phyloP scores from a whole-genome alignment of 495 filamentous ascomycete species.

The Xanthoparmelia taractica region DNA sequence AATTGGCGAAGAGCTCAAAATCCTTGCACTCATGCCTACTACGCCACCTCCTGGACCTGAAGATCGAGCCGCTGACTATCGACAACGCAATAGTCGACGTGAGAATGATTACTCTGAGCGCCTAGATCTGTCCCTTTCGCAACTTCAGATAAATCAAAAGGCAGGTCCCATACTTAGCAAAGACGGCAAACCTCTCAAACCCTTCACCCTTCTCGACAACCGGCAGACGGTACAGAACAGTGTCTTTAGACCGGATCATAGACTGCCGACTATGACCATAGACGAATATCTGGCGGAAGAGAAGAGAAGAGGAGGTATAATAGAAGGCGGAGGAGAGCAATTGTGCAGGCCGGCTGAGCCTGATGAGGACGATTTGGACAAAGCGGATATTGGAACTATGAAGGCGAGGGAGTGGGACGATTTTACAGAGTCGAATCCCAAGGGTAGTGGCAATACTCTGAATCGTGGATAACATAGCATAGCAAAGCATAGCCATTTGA shows the following conservation, averaged over 20 bases:
- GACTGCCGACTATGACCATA: slow-evolving; percentile 92
- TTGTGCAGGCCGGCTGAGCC: slow-evolving; percentile 60
- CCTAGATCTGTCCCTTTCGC: slow-evolving; percentile 57
- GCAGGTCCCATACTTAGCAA: slow-evolving; percentile 71
- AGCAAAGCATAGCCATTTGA: background rate
- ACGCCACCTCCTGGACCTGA: slow-evolving; percentile 36
- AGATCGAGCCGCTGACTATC: slow-evolving; percentile 35
- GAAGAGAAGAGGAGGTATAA: slow-evolving; percentile 72
- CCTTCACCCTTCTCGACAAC: slow-evolving; percentile 77
- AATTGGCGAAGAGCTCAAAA: slow-evolving; percentile 71
- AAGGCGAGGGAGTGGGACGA: slow-evolving; percentile 96
- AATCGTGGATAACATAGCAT: slow-evolving; percentile 57
- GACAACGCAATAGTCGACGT: slow-evolving; percentile 33
- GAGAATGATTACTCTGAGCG: slow-evolving; percentile 60
- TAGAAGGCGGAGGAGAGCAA: slow-evolving; percentile 81
- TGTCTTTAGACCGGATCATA: slow-evolving; percentile 87
- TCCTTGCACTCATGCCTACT: slow-evolving; percentile 64
- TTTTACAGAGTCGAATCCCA: slow-evolving; percentile 81
- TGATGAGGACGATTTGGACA: slow-evolving; percentile 83
- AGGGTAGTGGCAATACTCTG: slow-evolving; percentile 76
- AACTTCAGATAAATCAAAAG: slow-evolving; percentile 45
- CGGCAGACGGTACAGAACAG: slow-evolving; percentile 70
- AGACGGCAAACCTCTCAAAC: slow-evolving; percentile 79
- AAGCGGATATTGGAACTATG: slow-evolving; percentile 79
- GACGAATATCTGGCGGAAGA: slow-evolving; percentile 97